Percentiles rank a stretch among this genome's conserved stretches.
These are phyloP conservation scores for Kregervanrija pseudodelftensis DNA, from an alignment of 805 yeast genomes.

Conservation along the genomic window DNA sequence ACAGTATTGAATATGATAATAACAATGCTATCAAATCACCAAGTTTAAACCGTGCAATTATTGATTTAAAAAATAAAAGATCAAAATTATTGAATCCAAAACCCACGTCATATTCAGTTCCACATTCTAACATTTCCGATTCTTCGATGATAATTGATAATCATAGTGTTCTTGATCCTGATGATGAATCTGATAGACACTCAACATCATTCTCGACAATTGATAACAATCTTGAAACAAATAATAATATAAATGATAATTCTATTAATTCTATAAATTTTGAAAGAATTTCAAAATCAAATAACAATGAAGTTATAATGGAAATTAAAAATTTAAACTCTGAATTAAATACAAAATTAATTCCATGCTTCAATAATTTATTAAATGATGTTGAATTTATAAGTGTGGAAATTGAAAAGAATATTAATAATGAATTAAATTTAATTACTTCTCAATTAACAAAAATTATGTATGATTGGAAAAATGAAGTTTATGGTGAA, in stretches of 20 bases:
- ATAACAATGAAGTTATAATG: background rate
- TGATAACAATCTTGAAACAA: conserved; percentile 4
- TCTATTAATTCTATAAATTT: conserved; percentile 5
- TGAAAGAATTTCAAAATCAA: no score
- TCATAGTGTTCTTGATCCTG: background rate
- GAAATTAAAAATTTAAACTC: conserved; percentile 16
- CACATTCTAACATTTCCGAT: conserved; percentile 11
- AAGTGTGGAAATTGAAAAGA: conserved; percentile 36
- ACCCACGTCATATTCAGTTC: background rate
- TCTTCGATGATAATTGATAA: conserved; percentile 9
- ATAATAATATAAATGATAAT: conserved; percentile 4
- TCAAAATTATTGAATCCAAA: conserved; percentile 4
- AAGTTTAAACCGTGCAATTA: conserved; percentile 25
- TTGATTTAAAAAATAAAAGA: conserved; percentile 15
- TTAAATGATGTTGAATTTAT: conserved; percentile 37
- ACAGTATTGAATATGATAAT: background rate
- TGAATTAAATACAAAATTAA: conserved; percentile 33
- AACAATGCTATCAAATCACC: conserved; percentile 24
- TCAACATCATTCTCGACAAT: conserved; percentile 9
- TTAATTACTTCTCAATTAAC: conserved; percentile 9
- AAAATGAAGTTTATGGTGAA: conserved; percentile 18
- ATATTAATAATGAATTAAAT: conserved; percentile 23
- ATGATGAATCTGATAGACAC: background rate
- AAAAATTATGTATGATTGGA: conserved; percentile 20
- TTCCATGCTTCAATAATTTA: conserved; percentile 39